Conservation (phyloP, 345 rosid species). For the Linum usitatissimum region DNA sequence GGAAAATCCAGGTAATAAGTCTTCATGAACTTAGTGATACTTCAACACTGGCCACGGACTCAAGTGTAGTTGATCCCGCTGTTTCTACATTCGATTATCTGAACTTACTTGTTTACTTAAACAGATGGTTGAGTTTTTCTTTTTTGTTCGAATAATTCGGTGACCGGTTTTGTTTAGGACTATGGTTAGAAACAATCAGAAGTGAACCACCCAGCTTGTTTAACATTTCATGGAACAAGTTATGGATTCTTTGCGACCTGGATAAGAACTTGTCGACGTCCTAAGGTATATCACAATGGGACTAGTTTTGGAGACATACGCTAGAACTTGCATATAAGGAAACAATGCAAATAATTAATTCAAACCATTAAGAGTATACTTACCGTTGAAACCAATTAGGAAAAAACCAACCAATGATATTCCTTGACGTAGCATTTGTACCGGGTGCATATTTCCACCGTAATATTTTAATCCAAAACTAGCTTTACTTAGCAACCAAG, state of each 20-base stretch:
- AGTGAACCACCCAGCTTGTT: slow-evolving; percentile 65
- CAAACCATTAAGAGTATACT: background rate
- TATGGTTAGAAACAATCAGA: too few relatives aligned
- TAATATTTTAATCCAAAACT: too few relatives aligned
- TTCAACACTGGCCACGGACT: background rate
- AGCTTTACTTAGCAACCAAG: too few relatives aligned
- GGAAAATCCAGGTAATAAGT: background rate
- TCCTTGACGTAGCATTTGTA: too few relatives aligned
- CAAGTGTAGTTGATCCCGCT: too few relatives aligned
- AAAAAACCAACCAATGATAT: too few relatives aligned
- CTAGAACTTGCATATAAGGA: slow-evolving; percentile 46
- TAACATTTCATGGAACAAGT: slow-evolving; percentile 65
- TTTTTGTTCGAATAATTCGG: too few relatives aligned
- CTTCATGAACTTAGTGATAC: background rate
- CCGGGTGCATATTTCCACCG: too few relatives aligned
- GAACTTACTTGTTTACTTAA: too few relatives aligned
- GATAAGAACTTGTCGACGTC: slow-evolving; percentile 56
- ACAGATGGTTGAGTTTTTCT: too few relatives aligned
- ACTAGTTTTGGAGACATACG: slow-evolving; percentile 55
- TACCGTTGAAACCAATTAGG: background rate
- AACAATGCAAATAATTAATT: background rate
- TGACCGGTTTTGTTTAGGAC: too few relatives aligned
- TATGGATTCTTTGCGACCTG: slow-evolving; percentile 57
- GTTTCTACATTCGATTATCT: too few relatives aligned
- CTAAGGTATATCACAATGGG: slow-evolving; percentile 69